Evolutionary conservation across 2,329 filamentous ascomycete species (phyloP).

Genomic region (Pseudocercospora vitis): DNA sequence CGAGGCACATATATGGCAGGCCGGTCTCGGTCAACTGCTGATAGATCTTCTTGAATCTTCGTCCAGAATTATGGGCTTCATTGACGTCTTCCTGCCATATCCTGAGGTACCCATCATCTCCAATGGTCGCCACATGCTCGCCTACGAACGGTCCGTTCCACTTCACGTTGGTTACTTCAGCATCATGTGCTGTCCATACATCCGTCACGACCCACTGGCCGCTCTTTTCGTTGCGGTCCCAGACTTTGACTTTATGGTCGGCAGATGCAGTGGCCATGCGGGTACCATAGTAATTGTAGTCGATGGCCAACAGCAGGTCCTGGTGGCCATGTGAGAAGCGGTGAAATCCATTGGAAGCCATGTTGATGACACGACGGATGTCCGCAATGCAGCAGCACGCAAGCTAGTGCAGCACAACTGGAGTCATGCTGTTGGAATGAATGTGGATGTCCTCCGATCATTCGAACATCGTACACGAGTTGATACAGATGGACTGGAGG

Average conservation of each 20-base stretch:
- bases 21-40: conserved; percentile 66
- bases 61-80: conserved; percentile 69
- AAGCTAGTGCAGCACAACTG: conserved; percentile 12
- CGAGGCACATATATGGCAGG: conserved; percentile 71
- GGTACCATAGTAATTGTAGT: conserved; percentile 90
- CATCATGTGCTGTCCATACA: conserved; percentile 85
- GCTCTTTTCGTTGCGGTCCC: conserved; percentile 75
- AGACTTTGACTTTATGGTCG: conserved; percentile 90
- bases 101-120: conserved; percentile 85
- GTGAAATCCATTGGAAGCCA: conserved; percentile 42
- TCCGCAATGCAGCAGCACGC: conserved; percentile 7
- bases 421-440: conserved; percentile 4
- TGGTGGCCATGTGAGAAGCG: conserved; percentile 73
- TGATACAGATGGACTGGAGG: too few relatives aligned
- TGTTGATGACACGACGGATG: conserved; percentile 18
- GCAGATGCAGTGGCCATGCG: conserved; percentile 88
- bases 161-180: conserved; percentile 86
- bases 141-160: conserved; percentile 92
- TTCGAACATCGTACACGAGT: conserved; percentile 8
- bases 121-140: conserved; percentile 82
- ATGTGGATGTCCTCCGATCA: conserved; percentile 9
- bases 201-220: conserved; percentile 78
- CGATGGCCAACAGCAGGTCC: conserved; percentile 78
- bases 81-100: conserved; percentile 90
- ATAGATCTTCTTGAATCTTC: conserved; percentile 74